Evolutionary conservation across 2,329 filamentous ascomycete genomes (phyloP), one percentile per base, ranked within the genome.

Genomic region (Westerdykella sp.): DNA sequence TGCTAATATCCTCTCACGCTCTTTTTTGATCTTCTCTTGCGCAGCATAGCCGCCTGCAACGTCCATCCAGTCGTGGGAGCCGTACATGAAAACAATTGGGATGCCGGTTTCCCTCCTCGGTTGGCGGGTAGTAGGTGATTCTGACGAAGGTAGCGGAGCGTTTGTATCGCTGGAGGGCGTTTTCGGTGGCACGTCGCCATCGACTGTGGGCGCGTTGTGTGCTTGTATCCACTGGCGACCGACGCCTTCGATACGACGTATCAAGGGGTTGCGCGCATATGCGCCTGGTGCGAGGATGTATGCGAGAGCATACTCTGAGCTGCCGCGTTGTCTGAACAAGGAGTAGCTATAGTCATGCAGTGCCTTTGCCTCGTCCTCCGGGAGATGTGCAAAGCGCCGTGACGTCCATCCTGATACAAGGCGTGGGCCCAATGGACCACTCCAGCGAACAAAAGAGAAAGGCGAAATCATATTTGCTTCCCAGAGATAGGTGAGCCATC

Each of bases 21-120:
- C 81, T 45, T 83, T 75, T 47, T 87, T 83, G 11, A 97, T 77
- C 65, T 85, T 89, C 67, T 90, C 80, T 59, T 85, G 80, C 0
- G 90, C 83, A 0, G 85, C 88, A 37, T 83, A 80, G 0, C 93
- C 93, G 22, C 90, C 93, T 0, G 81, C 81, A 7, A 93, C 83
- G 54, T 98, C 93, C 93, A 98, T 98, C 93, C 93, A 98, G 72
- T 98, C 93, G 60, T 93, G 83, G 57, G 97, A 90, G 50, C 93
- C 93, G 62, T 98, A 98, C 85, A 97, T 90, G 63, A 98, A 79
- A 7, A 97, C 78, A 25, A 97, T 74, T 0, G 93, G 91, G 39
- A 89, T 74, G 1, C 90, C 89, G 0, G 77, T 85, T 54, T 81
- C 79, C 9, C 72, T 66, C 16, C 57, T 35, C 12, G 10, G 32